These are phyloP conservation scores for Mycosarcoma mackinlayi DNA, from an alignment of 1,284 basidiomycete genomes.

Conservation along the genomic window DNA sequence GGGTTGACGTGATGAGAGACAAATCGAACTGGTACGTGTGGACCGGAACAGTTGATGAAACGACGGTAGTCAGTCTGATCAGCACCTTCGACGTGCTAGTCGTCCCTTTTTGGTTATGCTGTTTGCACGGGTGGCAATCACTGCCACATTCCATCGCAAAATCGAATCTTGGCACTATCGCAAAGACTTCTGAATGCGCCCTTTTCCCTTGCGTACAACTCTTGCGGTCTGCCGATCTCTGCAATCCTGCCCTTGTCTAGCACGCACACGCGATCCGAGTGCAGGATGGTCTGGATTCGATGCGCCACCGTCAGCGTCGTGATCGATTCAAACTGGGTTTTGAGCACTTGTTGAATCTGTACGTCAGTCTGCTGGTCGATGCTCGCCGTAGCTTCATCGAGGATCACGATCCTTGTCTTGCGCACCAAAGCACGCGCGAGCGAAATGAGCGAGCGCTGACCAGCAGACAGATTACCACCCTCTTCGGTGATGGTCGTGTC, in stretches of 20 bases:
- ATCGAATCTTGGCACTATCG: slow-evolving; percentile 14
- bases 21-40: too few species aligned
- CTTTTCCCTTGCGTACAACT: slow-evolving; percentile 70
- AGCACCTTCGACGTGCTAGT: too few species aligned
- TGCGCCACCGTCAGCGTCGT: slow-evolving; percentile 38
- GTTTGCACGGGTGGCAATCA: neutral
- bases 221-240: slow-evolving; percentile 77
- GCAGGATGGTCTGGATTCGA: slow-evolving; percentile 30
- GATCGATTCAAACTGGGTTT: slow-evolving; percentile 46
- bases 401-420: slow-evolving; percentile 28
- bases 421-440: slow-evolving; percentile 77
- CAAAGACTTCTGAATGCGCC: slow-evolving; percentile 22
- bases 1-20: too few species aligned
- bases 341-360: slow-evolving; percentile 30
- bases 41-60: too few species aligned
- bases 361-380: slow-evolving; percentile 64
- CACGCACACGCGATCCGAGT: slow-evolving; percentile 77
- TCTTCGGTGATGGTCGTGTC: slow-evolving; percentile 84
- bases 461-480: slow-evolving; percentile 77
- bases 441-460: slow-evolving; percentile 80
- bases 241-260: slow-evolving; percentile 79
- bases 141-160: slow-evolving; percentile 11
- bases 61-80: too few species aligned
- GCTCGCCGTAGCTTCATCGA: slow-evolving; percentile 50
- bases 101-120: too few species aligned